Percentiles rank a stretch among this genome's conserved stretches.
Conservation (phyloP, 2,329 filamentous ascomycete genomes). For the Penicillium psychrosexuale region DNA sequence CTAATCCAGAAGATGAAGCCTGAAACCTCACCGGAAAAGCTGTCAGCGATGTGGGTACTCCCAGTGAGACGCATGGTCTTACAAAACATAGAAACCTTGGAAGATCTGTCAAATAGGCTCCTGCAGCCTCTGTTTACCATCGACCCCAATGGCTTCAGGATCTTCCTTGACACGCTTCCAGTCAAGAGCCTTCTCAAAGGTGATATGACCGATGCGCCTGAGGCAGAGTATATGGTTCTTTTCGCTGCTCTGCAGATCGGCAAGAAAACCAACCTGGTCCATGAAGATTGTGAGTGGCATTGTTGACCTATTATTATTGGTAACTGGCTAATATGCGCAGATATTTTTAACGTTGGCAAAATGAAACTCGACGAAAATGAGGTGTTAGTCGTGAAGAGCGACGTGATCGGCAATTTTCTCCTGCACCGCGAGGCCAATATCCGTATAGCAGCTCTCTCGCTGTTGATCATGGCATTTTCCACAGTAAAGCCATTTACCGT, state of each 20-base stretch:
- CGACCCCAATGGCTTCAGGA: constrained; percentile 33
- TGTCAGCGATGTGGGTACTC: constrained; percentile 35
- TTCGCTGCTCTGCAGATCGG: constrained; percentile 67
- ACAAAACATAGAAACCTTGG: constrained; percentile 35
- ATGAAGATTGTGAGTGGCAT: constrained; percentile 57
- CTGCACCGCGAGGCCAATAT: constrained; percentile 59
- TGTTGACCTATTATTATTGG: constrained; percentile 8
- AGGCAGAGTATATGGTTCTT: constrained; percentile 58
- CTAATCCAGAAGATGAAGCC: constrained; percentile 31
- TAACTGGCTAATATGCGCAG: constrained; percentile 21
- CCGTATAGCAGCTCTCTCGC: constrained; percentile 74
- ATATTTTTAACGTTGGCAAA: constrained; percentile 24
- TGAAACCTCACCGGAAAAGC: constrained; percentile 6
- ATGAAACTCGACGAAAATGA: constrained; percentile 13
- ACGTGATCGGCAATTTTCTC: constrained; percentile 38
- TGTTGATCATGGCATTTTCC: constrained; percentile 72
- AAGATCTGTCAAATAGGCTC: constrained; percentile 36
- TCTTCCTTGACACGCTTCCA: constrained; percentile 60
- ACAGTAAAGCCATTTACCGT: constrained; percentile 69
- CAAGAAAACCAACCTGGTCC: constrained; percentile 67
- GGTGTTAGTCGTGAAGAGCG: constrained; percentile 34
- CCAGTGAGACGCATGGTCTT: constrained; percentile 39
- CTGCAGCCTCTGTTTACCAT: constrained; percentile 36
- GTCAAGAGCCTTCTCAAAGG: constrained; percentile 48
- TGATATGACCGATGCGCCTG: constrained; percentile 47